phyloP scores from a whole-genome alignment of 2,329 filamentous ascomycete genomes.

The Pseudogymnoascus destructans region DNA sequence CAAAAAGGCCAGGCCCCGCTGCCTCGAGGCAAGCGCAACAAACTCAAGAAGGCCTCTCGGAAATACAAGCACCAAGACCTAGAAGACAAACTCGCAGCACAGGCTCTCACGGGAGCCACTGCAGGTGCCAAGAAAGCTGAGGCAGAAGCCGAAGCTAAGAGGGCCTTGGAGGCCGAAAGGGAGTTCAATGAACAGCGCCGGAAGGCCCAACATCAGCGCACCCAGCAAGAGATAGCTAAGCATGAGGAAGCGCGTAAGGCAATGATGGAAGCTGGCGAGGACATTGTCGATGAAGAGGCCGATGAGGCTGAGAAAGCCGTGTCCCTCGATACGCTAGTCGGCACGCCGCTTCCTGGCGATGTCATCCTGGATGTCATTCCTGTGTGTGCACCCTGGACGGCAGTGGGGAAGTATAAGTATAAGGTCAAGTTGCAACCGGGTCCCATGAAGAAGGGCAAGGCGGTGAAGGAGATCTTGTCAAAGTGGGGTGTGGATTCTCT shows the following conservation, averaged over 20 bases:
- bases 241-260: constrained; percentile 56
- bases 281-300: constrained; percentile 44
- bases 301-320: constrained; percentile 34
- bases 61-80: constrained; percentile 95
- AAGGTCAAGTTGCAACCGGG: constrained; percentile 92
- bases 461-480: constrained; percentile 77
- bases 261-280: constrained; percentile 42
- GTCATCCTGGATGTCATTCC: constrained; percentile 59
- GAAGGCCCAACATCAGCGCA: constrained; percentile 64
- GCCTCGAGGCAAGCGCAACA: constrained; percentile 66
- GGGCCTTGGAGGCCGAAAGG: constrained; percentile 56
- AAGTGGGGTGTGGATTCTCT: constrained; percentile 46
- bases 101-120: constrained; percentile 71
- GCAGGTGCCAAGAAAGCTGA: constrained; percentile 54
- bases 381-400: constrained; percentile 51
- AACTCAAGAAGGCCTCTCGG: constrained; percentile 72
- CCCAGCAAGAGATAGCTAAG: constrained; percentile 61
- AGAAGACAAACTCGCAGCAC: constrained; percentile 73
- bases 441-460: constrained; percentile 82
- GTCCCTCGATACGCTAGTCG: constrained; percentile 59
- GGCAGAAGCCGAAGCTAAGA: constrained; percentile 55
- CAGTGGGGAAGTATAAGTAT: constrained; percentile 66
- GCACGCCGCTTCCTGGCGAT: constrained; percentile 66
- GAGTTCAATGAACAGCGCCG: constrained; percentile 62
- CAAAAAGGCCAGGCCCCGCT: constrained; percentile 34